Evolutionary conservation across 352 stramenopile species (phyloP).

Genomic region (Pythium dissotocum): DNA sequence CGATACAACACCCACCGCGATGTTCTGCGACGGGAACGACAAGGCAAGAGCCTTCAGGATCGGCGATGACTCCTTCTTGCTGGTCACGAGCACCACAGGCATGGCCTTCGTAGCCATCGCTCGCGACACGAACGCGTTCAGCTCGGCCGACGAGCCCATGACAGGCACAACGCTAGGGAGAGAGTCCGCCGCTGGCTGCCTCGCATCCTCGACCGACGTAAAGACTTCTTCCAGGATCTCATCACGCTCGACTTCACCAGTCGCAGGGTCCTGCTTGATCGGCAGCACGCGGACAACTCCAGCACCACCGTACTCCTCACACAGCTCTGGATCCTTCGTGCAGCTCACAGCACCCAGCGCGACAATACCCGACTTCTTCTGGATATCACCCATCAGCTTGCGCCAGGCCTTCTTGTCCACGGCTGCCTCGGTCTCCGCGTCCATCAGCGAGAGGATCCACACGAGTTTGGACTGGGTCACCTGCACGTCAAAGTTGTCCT

Average conservation of each 20-base stretch:
- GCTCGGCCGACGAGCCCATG: slow-evolving; percentile 47
- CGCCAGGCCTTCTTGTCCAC: slow-evolving; percentile 45
- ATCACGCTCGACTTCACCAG: slow-evolving; percentile 35
- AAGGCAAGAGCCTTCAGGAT: slow-evolving; percentile 65
- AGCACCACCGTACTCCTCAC: slow-evolving; percentile 49
- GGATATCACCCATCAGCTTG: slow-evolving; percentile 46
- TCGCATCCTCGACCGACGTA: slow-evolving; percentile 47
- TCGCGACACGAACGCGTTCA: slow-evolving; percentile 59
- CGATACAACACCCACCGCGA: slow-evolving; percentile 54
- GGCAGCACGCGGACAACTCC: slow-evolving; percentile 54
- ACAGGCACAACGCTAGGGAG: slow-evolving; percentile 50
- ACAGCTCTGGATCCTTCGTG: slow-evolving; percentile 42
- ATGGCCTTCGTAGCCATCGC: slow-evolving; percentile 39
- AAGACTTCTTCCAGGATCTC: slow-evolving; percentile 44
- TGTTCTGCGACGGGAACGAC: slow-evolving; percentile 55
- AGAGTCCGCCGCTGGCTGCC: slow-evolving; percentile 41
- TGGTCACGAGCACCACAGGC: slow-evolving; percentile 64
- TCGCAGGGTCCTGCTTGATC: slow-evolving; percentile 21
- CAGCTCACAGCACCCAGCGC: slow-evolving; percentile 57
- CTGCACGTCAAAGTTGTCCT: slow-evolving; percentile 49
- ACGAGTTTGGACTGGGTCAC: slow-evolving; percentile 51
- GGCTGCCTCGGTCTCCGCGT: slow-evolving; percentile 34
- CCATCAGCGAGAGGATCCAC: slow-evolving; percentile 71
- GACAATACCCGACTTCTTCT: slow-evolving; percentile 67
- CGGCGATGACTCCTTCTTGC: slow-evolving; percentile 46